Evolutionary conservation across 257 asterid species (phyloP), one percentile per base, ranked within the genome.

Genomic region (Solanum neorickii): DNA sequence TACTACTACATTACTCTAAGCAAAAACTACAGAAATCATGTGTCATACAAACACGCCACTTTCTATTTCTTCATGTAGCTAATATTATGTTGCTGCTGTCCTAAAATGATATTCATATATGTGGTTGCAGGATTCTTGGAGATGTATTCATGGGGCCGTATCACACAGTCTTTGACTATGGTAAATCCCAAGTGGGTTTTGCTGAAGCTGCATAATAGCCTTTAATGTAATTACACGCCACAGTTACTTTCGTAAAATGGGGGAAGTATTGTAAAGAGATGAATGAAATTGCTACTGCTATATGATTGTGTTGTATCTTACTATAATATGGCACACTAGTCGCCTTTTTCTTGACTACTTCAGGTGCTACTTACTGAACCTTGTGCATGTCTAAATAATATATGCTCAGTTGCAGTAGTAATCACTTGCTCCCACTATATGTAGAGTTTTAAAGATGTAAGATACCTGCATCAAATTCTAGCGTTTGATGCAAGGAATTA

Each of bases 141-240:
- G 98, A 96, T 74, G 97, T 96, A 74, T 96, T 96, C 94, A 96
- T 96, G 98, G 98, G 99, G 3, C 95, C 90, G 5, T 96, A 96
- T 88, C 98, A 96, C 93, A 96, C 99, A 0, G 97, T 96, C 44
- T 96, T 96, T 84, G 99, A 96, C 86, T 95, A 33, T 27, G 99
- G 99, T 12, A 94, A 95, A 78, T 98, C 93, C 59, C 98, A 41
- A 68, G 86, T 96, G 62, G 99, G 99, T n/a, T 96, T 96, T 82
- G 98, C 99, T 2, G 94, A 92, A 89, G 93, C 99, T 86, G 97
- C 93, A 25, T 95, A 90, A 94, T 49, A 70, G 29, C 46, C 59
- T 59, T 68, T 27, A 66, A 77, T 46, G 86, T 65, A 29, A 65
- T 82, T 69, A 87, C 23, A 9, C 13, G 86, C 46, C 85, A 82